Base-by-base conservation (phyloP, 495 filamentous ascomycete genomes). In the Aspergillus sparsus region DNA sequence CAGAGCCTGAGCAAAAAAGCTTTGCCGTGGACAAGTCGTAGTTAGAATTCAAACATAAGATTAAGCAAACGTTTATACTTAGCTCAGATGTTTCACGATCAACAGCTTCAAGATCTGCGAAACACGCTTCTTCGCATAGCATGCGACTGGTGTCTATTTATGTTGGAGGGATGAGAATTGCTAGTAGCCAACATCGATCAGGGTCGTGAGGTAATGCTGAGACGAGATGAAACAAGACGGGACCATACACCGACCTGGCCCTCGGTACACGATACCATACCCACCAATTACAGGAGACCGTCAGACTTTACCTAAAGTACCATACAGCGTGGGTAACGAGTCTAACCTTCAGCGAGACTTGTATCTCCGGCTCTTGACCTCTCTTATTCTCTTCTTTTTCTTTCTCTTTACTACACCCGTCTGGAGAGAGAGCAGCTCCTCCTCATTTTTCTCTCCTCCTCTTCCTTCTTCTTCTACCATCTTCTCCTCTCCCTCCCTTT, bases 391-490 rank as follows among this genome's bases (percentile, higher is more conserved):
- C 66, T 63, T 70, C 66, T 68, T 68, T 67, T 65, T 66, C 71
- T 71, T 69, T 68, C 67, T 74, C 77, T 74, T 69, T 73, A 62
- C 65, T 71, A 77, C 77, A 80, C 71, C 73, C 72, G 74, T 69
- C 75, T 80, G 76, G 76, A 80, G 77, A 79, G 77, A 78, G 77
- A 66, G 66, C 60, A 67, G 69, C 67, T 70, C 67, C 68, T 68
- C 71, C 60, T 68, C 63, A 62, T 66, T 74, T 77, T 80, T 78
- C 78, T 82, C 77, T 79, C 74, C 80, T 75, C 77, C 80, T 81
- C 73, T 72, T 81, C 74, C 73, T 78, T 80, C 77, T 79, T 81
- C 77, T 71, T 75, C 74, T 71, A 65, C 58, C 63, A 62, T 64
- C 64, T 53, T 74, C 76, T 77, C 77, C 69, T 75, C 77, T 71